Evolutionary conservation across 2,329 filamentous ascomycete genomes (phyloP).

Genomic region (Zarea fungicola): DNA sequence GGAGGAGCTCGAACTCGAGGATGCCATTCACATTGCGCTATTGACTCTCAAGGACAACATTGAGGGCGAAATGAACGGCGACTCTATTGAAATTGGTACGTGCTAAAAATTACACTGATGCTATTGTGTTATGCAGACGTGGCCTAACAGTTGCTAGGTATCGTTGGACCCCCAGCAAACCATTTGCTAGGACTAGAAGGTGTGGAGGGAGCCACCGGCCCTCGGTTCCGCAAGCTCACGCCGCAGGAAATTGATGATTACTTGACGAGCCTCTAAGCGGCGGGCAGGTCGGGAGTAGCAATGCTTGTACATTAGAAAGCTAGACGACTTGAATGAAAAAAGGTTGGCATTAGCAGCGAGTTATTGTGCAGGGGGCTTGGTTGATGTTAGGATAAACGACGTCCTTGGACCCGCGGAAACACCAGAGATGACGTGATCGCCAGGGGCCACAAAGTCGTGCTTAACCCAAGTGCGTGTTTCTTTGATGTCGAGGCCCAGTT

Average conservation of each 20-base stretch:
- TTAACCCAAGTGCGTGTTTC: constrained; percentile 31
- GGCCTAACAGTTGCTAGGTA: constrained; percentile 53
- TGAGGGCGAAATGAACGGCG: constrained; percentile 98
- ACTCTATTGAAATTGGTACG: constrained; percentile 93
- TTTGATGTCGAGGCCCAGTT: constrained; percentile 44
- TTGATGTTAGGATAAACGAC: constrained; percentile 1
- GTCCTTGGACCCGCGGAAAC: constrained; percentile 40
- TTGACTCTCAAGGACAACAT: constrained; percentile 98
- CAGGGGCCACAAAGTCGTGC: constrained; percentile 24
- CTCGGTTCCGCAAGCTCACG: constrained; percentile 88
- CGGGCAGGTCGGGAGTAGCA: constrained; percentile 1
- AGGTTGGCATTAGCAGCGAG: constrained; percentile 9
- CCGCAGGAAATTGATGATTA: constrained; percentile 99
- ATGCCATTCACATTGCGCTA: constrained; percentile 96
- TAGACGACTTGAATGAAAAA: constrained; percentile 35
- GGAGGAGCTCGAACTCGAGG: constrained; percentile 92
- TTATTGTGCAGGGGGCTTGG: no score
- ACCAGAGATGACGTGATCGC: constrained; percentile 27
- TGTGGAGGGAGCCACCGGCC: constrained; percentile 76
- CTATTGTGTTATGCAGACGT: no score
- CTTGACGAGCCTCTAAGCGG: constrained; percentile 84
- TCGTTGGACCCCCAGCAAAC: constrained; percentile 90
- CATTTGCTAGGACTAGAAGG: constrained; percentile 89
- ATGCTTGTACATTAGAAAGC: constrained; percentile 43
- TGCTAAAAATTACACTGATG: not conserved